A percentile compares a stretch with the other conserved stretches of the same genome.
These are phyloP conservation scores for Tulasnella sp. DNA, from an alignment of 768 basidiomycete genomes.

Conservation along the genomic window DNA sequence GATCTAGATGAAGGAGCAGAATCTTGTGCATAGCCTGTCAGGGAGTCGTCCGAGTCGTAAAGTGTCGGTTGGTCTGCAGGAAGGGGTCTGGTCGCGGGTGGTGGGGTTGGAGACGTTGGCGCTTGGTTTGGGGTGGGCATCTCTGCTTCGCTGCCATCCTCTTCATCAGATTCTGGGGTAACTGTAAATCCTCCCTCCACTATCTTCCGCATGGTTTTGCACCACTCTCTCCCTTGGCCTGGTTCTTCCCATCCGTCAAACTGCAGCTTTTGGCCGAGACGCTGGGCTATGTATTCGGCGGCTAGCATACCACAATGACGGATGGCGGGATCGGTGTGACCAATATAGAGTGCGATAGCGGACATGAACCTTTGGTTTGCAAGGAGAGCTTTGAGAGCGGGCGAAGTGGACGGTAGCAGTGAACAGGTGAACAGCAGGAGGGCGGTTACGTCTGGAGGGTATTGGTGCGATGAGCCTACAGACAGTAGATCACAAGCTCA, in stretches of 20 bases:
- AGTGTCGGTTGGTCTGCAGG: slow-evolving; percentile 36
- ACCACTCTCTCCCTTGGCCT: slow-evolving; percentile 62
- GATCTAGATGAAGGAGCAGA: neutral
- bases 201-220: slow-evolving; percentile 52
- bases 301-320: slow-evolving; percentile 90
- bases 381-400: slow-evolving; percentile 47
- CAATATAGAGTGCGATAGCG: slow-evolving; percentile 69
- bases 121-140: slow-evolving; percentile 22
- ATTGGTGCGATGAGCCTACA: slow-evolving; percentile 13
- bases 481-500: neutral
- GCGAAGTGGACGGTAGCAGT: slow-evolving; percentile 55
- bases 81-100: slow-evolving; percentile 16
- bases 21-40: slow-evolving; percentile 34
- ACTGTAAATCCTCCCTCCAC: slow-evolving; percentile 28
- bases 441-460: slow-evolving; percentile 60
- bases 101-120: neutral
- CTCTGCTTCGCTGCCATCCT: slow-evolving; percentile 51
- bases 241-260: slow-evolving; percentile 85
- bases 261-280: slow-evolving; percentile 60
- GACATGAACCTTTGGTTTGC: slow-evolving; percentile 60
- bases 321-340: slow-evolving; percentile 68
- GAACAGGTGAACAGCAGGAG: slow-evolving; percentile 64
- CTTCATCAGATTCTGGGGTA: neutral
- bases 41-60: slow-evolving; percentile 74
- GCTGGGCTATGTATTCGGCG: slow-evolving; percentile 71